phyloP scores from a whole-genome alignment of 768 basidiomycete genomes.

The Boletus rufocinnamomeus region DNA sequence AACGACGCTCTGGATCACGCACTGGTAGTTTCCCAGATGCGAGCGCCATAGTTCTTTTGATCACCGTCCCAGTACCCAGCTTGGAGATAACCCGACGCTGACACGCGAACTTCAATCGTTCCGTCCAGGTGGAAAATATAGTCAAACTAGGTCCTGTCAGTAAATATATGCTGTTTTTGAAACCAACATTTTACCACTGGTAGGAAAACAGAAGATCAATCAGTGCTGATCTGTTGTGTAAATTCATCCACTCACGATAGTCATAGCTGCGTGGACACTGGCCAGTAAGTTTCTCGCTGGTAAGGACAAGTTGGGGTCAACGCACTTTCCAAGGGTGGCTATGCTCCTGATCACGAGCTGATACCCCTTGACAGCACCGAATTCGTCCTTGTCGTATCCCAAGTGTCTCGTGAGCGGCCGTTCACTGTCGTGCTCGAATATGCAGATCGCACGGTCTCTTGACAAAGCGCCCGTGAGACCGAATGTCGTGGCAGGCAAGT shows the following conservation, averaged over 20 bases:
- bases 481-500: slow-evolving; percentile 59
- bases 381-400: slow-evolving; percentile 54
- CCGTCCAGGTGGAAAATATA: slow-evolving; percentile 69
- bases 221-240: background rate
- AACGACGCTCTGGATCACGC: slow-evolving; percentile 19
- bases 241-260: slow-evolving; percentile 43
- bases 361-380: slow-evolving; percentile 63
- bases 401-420: slow-evolving; percentile 60
- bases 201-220: background rate
- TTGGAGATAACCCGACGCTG: slow-evolving; percentile 70
- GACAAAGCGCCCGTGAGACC: slow-evolving; percentile 44
- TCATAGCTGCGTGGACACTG: slow-evolving; percentile 49
- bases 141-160: slow-evolving; percentile 48
- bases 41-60: slow-evolving; percentile 53
- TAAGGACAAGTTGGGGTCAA: slow-evolving; percentile 9
- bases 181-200: slow-evolving; percentile 33
- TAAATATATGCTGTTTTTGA: background rate
- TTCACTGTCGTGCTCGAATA: slow-evolving; percentile 63
- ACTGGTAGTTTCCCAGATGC: slow-evolving; percentile 59
- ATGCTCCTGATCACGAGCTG: slow-evolving; percentile 57
- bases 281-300: background rate
- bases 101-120: slow-evolving; percentile 65
- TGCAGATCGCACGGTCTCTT: slow-evolving; percentile 57
- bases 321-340: slow-evolving; percentile 65
- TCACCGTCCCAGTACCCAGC: slow-evolving; percentile 57